Conservation (phyloP, 495 filamentous ascomycete genomes). For the Talaromyces stipitatus region DNA sequence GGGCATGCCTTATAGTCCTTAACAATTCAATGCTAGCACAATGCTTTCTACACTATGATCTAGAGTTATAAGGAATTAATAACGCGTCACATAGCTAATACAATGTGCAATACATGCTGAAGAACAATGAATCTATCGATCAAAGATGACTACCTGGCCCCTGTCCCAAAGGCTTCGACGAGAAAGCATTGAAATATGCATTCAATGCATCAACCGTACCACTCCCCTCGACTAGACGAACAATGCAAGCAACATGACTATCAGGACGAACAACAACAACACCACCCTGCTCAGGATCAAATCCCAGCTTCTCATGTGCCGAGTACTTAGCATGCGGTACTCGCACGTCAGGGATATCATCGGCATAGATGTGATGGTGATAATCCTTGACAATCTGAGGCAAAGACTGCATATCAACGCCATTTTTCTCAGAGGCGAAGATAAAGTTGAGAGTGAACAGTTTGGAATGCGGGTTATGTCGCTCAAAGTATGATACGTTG, state of each 20-base stretch:
- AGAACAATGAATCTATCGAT: conserved; percentile 1
- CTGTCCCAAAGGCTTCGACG: conserved; percentile 34
- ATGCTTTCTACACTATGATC: not conserved
- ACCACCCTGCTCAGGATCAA: conserved; percentile 64
- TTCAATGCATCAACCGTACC: conserved; percentile 78
- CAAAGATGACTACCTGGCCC: conserved; percentile 34
- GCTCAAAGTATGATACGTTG: conserved; percentile 68
- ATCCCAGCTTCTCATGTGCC: conserved; percentile 81
- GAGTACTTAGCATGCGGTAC: conserved; percentile 61
- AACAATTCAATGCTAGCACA: not conserved
- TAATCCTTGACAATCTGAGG: conserved; percentile 66
- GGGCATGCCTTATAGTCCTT: not conserved
- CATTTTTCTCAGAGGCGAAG: conserved; percentile 54
- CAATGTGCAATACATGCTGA: not conserved
- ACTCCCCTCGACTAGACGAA: conserved; percentile 62
- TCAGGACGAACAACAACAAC: conserved; percentile 80
- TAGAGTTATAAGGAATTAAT: no score
- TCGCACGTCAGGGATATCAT: conserved; percentile 68
- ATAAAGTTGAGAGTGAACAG: conserved; percentile 74
- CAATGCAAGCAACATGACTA: conserved; percentile 74
- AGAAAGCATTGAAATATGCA: conserved; percentile 69
- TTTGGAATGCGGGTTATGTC: conserved; percentile 70
- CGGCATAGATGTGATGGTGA: conserved; percentile 76
- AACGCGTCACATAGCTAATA: not conserved
- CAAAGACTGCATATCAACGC: conserved; percentile 58